A percentile compares a stretch with the other conserved stretches of the same genome.
phyloP scores from a whole-genome alignment of 225 moss, liverwort and hornwort genomes.

The Polytrichum commune region DNA sequence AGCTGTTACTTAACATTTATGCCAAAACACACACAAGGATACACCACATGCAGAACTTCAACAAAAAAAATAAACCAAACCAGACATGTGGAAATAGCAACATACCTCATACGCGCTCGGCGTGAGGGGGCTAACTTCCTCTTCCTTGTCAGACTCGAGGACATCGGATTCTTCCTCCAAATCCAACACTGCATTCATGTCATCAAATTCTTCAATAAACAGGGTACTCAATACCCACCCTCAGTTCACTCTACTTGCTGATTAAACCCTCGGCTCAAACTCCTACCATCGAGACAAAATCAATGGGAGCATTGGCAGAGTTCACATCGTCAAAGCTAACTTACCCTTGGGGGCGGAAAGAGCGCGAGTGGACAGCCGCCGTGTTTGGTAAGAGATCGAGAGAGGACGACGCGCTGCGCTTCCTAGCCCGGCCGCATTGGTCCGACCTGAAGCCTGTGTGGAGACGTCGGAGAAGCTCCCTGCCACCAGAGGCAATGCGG shows the following conservation, averaged over 20 bases:
- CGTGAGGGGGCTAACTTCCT: constrained; percentile 16
- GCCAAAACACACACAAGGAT: background rate
- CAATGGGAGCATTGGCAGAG: too few relatives aligned
- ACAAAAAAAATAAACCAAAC: background rate
- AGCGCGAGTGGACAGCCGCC: constrained; percentile 1
- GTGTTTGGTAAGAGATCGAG: background rate
- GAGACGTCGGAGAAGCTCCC: constrained; percentile 3
- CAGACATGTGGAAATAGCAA: background rate
- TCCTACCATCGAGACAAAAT: background rate
- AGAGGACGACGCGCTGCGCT: constrained; percentile 1
- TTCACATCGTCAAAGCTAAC: background rate
- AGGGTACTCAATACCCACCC: too few relatives aligned
- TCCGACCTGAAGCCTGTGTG: too few relatives aligned
- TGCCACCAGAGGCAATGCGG: constrained; percentile 8
- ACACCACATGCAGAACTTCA: background rate
- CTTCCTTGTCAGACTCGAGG: constrained; percentile 13
- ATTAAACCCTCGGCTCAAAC: background rate
- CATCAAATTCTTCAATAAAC: background rate
- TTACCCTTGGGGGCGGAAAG: constrained; percentile 25
- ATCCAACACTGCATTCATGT: constrained; percentile 23
- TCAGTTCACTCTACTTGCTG: background rate
- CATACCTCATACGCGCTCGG: constrained; percentile 37
- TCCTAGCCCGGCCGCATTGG: too few relatives aligned
- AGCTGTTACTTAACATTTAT: background rate
- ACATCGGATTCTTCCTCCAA: constrained; percentile 22